Evolutionary conservation across 1,284 basidiomycete species (phyloP), one percentile per base, ranked within the genome.

Genomic region (Inonotus hispidus): DNA sequence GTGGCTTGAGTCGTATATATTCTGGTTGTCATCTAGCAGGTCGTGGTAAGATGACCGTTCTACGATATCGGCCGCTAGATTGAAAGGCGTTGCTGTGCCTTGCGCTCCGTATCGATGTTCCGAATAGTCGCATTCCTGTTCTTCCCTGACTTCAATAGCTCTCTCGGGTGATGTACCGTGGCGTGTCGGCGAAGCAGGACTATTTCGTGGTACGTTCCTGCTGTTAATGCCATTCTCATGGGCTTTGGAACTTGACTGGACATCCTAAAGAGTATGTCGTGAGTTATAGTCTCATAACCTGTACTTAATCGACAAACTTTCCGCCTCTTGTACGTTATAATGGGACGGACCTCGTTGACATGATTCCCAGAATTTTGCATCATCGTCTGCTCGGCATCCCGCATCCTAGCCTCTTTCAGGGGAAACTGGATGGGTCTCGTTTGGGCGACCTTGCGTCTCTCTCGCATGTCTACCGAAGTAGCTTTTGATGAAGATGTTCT

Each of bases 391-490:
- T 19, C 21, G 29, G 43, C 41, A 14, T 41, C 32, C 23, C 49
- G 46, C 38, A 45, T 52, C 16, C 52, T 58, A 43, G 57, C 47
- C 35, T 63, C 62, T 7, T 56, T 52, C 45, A 59, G 39, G n/a
- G 43, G 60, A 39, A 56, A 58, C 29, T 23, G 46, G 38, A 37
- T 10, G 3, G 53, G 16, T 27, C 56, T 63, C 35, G 49, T 52
- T 45, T 52, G 45, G 23, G 10, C 23, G 14, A 39, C 7, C 41
- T 53, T 58, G 23, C 25, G 2, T 16, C 2, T 47, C 46, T 55
- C 52, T 23, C 23, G 3, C 1, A 25, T 13, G 25, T 47, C 27
- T 27, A 21, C n/a, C 16, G 52, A 55, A 1, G 27, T 29, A 49
- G 56, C 14, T 47, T n/a, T 19, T 37, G 27, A 29, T 8, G 56